phyloP scores from a whole-genome alignment of 345 rosid species.

The Adansonia digitata region DNA sequence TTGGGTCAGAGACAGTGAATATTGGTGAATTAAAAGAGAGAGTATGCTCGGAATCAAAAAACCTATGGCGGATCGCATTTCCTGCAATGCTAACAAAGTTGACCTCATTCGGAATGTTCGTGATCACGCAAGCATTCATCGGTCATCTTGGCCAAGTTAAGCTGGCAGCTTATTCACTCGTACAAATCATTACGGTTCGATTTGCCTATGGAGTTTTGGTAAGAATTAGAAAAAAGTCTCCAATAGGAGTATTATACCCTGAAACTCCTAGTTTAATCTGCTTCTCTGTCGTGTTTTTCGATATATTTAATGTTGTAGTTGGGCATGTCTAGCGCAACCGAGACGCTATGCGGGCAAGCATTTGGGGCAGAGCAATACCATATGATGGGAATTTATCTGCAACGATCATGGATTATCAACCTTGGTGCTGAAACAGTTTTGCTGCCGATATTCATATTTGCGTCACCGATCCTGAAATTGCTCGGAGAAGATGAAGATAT shows the following conservation, averaged over 20 bases:
- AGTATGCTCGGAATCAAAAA: constrained; percentile 40
- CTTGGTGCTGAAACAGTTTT: constrained; percentile 27
- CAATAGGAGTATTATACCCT: background rate
- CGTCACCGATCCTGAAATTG: constrained; percentile 29
- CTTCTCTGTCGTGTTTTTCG: background rate
- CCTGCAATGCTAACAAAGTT: constrained; percentile 41
- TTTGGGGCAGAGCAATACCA: constrained; percentile 49
- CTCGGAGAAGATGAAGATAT: constrained; percentile 36
- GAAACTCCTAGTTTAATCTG: background rate
- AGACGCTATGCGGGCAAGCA: constrained; percentile 56
- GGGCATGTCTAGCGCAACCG: constrained; percentile 56
- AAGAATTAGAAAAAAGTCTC: background rate
- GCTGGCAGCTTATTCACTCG: constrained; percentile 50
- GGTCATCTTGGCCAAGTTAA: constrained; percentile 40
- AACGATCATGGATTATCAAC: constrained; percentile 49
- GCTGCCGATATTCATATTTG: constrained; percentile 27
- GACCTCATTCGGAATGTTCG: constrained; percentile 38
- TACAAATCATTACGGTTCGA: constrained; percentile 43
- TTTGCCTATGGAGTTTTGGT: constrained; percentile 48
- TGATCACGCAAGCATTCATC: constrained; percentile 53
- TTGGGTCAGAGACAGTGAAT: constrained; percentile 5
- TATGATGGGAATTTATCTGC: constrained; percentile 46
- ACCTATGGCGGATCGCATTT: constrained; percentile 40
- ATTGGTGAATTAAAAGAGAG: constrained; percentile 17
- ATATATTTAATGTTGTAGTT: no score